Evolutionary conservation across 1,284 basidiomycete genomes (phyloP).

Genomic region (Papiliotrema flavescens): DNA sequence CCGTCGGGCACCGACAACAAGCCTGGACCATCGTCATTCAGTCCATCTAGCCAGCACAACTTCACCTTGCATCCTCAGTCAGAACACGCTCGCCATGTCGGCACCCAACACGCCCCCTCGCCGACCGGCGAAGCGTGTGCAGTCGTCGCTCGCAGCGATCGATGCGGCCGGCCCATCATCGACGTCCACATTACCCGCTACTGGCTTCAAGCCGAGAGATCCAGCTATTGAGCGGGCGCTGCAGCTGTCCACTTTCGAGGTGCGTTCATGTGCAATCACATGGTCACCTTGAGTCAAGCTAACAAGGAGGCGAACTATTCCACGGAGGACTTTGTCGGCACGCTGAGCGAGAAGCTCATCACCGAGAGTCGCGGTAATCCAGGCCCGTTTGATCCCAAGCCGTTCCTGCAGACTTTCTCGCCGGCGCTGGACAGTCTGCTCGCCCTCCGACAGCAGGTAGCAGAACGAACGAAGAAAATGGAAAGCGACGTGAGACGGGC

Average conservation of each 20-base stretch:
- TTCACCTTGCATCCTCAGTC: too few relatives aligned
- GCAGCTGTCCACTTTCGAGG: slow-evolving; percentile 65
- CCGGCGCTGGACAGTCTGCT: slow-evolving; percentile 83
- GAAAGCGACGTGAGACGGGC: slow-evolving; percentile 86
- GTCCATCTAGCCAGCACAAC: background rate
- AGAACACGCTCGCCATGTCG: slow-evolving; percentile 2
- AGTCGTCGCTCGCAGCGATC: background rate
- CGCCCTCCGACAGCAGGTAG: slow-evolving; percentile 78
- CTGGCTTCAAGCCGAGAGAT: slow-evolving; percentile 42
- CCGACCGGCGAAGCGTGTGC: slow-evolving; percentile 11
- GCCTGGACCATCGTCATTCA: background rate
- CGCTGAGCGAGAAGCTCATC: slow-evolving; percentile 80
- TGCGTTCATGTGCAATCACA: slow-evolving; percentile 27
- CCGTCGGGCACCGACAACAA: background rate
- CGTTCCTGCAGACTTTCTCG: slow-evolving; percentile 90
- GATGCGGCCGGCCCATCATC: background rate
- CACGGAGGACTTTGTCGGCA: slow-evolving; percentile 81
- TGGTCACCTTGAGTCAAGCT: background rate
- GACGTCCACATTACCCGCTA: background rate
- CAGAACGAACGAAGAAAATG: slow-evolving; percentile 81
- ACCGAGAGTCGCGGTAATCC: slow-evolving; percentile 72
- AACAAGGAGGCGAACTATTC: slow-evolving; percentile 74
- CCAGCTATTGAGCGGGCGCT: slow-evolving; percentile 62
- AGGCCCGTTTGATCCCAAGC: slow-evolving; percentile 87
- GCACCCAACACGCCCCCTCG: slow-evolving; percentile 6